A percentile compares a stretch with the other conserved stretches of the same genome.
phyloP scores from a whole-genome alignment of 495 filamentous ascomycete species.

The Tuber brumale region DNA sequence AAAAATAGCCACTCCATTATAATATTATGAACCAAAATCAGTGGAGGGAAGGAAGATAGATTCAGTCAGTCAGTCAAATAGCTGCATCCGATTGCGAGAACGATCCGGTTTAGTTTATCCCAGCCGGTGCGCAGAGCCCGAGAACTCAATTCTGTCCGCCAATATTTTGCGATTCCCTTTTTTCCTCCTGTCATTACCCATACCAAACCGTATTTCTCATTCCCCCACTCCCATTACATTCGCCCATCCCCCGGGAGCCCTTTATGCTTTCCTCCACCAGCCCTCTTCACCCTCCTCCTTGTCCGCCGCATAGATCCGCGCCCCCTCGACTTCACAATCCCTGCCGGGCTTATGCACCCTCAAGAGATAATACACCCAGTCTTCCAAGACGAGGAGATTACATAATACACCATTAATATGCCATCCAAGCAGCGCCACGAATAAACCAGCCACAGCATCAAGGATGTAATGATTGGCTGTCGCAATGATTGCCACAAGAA shows the following conservation, averaged over 20 bases:
- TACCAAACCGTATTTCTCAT: slow-evolving; percentile 4
- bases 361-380: slow-evolving; percentile 51
- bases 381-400: slow-evolving; percentile 54
- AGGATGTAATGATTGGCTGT: slow-evolving; percentile 64
- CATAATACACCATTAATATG: slow-evolving; percentile 51
- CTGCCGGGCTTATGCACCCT: slow-evolving; percentile 52
- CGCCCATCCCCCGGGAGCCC: slow-evolving; percentile 10
- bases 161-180: neutral
- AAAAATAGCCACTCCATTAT: neutral
- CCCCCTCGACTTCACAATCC: slow-evolving; percentile 30
- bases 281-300: slow-evolving; percentile 26
- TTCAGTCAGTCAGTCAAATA: neutral
- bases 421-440: slow-evolving; percentile 49
- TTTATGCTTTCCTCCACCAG: slow-evolving; percentile 37
- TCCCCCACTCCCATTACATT: slow-evolving; percentile 5
- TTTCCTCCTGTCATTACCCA: neutral
- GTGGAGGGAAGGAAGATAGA: neutral
- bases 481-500: slow-evolving; percentile 57
- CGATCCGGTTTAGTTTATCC: neutral
- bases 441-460: slow-evolving; percentile 52
- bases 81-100: neutral
- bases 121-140: neutral
- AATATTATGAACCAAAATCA: neutral
- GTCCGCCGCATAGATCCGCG: slow-evolving; percentile 13
- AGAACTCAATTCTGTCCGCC: neutral